A percentile compares a stretch with the other conserved stretches of the same genome.
phyloP scores from a whole-genome alignment of 148 eudicot species.

The Limonium bicolor region DNA sequence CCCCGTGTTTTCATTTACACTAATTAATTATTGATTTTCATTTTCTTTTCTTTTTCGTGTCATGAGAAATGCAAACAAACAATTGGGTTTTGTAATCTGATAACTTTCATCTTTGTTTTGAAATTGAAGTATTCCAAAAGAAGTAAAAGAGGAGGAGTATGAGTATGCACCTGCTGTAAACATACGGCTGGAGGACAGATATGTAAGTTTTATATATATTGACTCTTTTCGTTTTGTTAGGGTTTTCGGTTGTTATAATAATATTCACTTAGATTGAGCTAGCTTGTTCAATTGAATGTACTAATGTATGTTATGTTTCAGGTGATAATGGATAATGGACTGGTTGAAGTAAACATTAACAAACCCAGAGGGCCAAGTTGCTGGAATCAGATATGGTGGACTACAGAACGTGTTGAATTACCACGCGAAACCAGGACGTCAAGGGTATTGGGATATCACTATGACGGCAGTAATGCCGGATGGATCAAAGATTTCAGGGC shows the following conservation, averaged over 20 bases:
- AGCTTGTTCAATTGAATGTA: no score
- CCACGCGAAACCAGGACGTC: neutral
- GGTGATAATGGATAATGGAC: conserved; percentile 46
- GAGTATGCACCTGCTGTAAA: neutral
- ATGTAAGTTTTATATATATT: neutral
- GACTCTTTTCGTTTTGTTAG: neutral
- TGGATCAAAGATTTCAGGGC: conserved; percentile 7
- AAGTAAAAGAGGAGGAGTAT: conserved; percentile 1
- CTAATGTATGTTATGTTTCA: neutral
- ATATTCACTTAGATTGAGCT: no score
- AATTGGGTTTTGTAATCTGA: no score
- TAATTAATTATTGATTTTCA: neutral
- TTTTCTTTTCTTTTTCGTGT: neutral
- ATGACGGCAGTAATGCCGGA: conserved; percentile 9
- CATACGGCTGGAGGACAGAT: neutral
- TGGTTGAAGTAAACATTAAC: conserved; percentile 25
- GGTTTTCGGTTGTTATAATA: neutral
- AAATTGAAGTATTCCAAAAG: no score
- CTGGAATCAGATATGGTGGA: conserved; percentile 22
- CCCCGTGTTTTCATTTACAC: neutral
- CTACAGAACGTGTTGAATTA: conserved; percentile 21
- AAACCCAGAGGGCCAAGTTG: conserved; percentile 26
- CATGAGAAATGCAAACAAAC: no score
- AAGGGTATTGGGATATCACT: conserved; percentile 51
- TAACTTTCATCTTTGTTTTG: no score